Percentiles rank a stretch among this genome's conserved stretches.
These are phyloP conservation scores for Arctium minus DNA, from an alignment of 129 eudicot species.

Conservation along the genomic window DNA sequence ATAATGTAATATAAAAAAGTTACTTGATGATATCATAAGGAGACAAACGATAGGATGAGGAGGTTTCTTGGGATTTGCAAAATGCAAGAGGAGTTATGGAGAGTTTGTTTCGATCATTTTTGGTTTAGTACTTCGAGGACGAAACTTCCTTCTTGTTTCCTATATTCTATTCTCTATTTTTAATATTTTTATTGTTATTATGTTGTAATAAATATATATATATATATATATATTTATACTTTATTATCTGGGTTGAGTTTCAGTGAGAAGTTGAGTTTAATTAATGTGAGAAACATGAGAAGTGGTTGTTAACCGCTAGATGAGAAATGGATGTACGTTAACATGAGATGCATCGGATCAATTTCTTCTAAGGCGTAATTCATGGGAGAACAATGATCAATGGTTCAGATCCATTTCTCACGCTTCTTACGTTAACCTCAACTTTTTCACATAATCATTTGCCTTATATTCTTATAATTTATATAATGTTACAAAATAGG, in stretches of 20 bases:
- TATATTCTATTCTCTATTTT: background rate
- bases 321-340: too few relatives aligned
- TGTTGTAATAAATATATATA: background rate
- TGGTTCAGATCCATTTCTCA: too few relatives aligned
- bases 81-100: background rate
- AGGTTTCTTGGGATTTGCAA: background rate
- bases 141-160: background rate
- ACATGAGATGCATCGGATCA: too few relatives aligned
- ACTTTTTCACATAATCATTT: too few relatives aligned
- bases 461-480: background rate
- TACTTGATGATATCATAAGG: background rate
- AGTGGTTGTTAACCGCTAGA: too few relatives aligned
- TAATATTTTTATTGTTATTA: background rate
- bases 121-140: background rate
- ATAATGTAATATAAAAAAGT: too few relatives aligned
- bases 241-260: too few relatives aligned
- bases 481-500: background rate
- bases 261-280: too few relatives aligned
- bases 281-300: too few relatives aligned
- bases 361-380: too few relatives aligned
- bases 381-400: too few relatives aligned
- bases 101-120: background rate
- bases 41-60: background rate
- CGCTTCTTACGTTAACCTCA: too few relatives aligned
- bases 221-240: background rate